Evolutionary conservation across 352 stramenopile species (phyloP), one percentile per base, ranked within the genome.

Genomic region (Blastocystis sp.): DNA sequence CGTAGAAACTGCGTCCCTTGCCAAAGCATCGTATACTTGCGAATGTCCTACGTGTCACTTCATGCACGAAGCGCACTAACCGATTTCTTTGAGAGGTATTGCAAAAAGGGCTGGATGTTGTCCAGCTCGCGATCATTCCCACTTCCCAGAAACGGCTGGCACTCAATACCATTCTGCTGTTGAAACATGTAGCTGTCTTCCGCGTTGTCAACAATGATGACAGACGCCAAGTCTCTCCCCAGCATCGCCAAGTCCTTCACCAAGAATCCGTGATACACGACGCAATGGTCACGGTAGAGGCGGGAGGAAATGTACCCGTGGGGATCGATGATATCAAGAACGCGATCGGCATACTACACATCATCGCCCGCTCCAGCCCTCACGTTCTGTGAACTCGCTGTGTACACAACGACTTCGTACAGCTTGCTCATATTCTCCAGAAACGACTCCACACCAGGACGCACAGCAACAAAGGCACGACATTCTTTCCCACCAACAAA

Each of bases 381-480:
- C 21, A 88, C 76, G 3, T 76, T 98, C 91, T 96, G 98, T 12
- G 98, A 92, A 92, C 93, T 97, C 19, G 97, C 97, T 3, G 97
- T 99, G 93, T 98, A 99, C 50, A 99, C 94, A 19, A 99, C 95
- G 85, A 99, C 96, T 91, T 99, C 96, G 91, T 98, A 99, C 89
- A 96, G 90, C 88, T 98, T 96, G 10, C 95, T 93, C 93, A 99
- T 96, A 90, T 97, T 93, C 2, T 96, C 63, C 12, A 99, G 93
- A 91, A 99, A 98, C 85, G 98, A 93, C 67, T 98, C 96, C 3
- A 97, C 96, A 0, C 96, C 95, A 6, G 96, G 95, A 31, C 96
- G 93, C 91, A 96, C 97, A 60, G 92, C 92, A 33, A 97, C 94
- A 90, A 96, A 97, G 29, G 97, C 94, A 77, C 96, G 93, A 88